These are phyloP conservation scores for Paramecium sonneborni DNA, from an alignment of 73 alveolate genomes.

Conservation along the genomic window DNA sequence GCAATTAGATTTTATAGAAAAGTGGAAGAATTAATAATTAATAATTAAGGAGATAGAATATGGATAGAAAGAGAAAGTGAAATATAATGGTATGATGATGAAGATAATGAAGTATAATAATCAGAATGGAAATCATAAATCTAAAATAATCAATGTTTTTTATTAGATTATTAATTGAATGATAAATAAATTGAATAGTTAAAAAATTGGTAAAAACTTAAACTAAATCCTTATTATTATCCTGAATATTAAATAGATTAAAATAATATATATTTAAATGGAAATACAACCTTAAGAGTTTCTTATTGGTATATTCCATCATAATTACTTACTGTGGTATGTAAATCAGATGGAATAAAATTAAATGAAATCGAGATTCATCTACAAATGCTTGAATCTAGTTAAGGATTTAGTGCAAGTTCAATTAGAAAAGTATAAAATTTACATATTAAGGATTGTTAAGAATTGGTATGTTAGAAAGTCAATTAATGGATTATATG, in stretches of 20 bases:
- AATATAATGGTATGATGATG: conserved; percentile 46
- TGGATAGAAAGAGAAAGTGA: conserved; percentile 58
- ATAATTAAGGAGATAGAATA: conserved; percentile 24
- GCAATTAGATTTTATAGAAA: conserved; percentile 42
- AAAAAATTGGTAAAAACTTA: background rate
- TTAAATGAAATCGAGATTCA: conserved; percentile 5
- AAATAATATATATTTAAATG: background rate
- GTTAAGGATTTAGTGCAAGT: background rate
- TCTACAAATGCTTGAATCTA: conserved; percentile 15
- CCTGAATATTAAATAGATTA: conserved; percentile 28
- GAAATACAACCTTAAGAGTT: conserved; percentile 21
- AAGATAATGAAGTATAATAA: background rate
- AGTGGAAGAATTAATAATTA: conserved; percentile 8
- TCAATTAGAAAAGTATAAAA: background rate
- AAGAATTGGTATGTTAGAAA: conserved; percentile 20
- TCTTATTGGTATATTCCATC: conserved; percentile 15
- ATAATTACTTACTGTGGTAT: background rate
- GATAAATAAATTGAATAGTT: conserved; percentile 27
- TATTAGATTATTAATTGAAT: background rate
- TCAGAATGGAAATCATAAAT: background rate
- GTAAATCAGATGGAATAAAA: conserved; percentile 28
- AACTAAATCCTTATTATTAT: background rate
- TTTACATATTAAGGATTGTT: background rate
- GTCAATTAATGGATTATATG: conserved; percentile 37
- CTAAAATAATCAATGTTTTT: background rate